Conservation (phyloP, 768 basidiomycete genomes). For the Boletus rubroflammeus region DNA sequence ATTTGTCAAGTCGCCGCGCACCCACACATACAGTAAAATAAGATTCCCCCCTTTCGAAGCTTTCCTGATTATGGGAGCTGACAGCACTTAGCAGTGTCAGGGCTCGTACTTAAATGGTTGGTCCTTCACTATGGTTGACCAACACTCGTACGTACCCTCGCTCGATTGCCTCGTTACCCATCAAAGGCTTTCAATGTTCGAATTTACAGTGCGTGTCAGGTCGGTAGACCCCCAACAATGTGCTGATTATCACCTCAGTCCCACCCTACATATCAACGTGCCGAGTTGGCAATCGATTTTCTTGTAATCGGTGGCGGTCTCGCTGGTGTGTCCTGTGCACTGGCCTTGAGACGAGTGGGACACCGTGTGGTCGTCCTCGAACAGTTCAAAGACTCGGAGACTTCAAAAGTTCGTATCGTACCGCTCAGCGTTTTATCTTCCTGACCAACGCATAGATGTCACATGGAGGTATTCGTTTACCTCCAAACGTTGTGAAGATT, state of each 20-base stretch:
- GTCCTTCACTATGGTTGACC: not conserved
- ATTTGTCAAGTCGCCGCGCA: not conserved
- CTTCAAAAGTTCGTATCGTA: constrained; percentile 29
- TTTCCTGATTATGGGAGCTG: constrained; percentile 15
- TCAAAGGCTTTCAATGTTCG: constrained; percentile 11
- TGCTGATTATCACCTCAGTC: constrained; percentile 9
- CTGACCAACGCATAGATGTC: constrained; percentile 25
- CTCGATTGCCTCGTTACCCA: not conserved
- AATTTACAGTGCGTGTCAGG: constrained; percentile 7
- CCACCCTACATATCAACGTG: constrained; percentile 8
- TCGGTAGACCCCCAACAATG: not conserved
- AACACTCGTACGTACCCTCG: not conserved
- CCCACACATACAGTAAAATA: constrained; percentile 10
- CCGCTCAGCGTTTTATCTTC: not conserved
- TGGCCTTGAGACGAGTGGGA: constrained; percentile 51
- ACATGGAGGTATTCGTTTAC: constrained; percentile 43
- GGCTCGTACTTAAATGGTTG: constrained; percentile 15
- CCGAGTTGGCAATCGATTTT: constrained; percentile 34
- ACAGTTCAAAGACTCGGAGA: constrained; percentile 39
- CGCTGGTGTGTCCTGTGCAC: constrained; percentile 54
- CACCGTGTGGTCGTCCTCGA: constrained; percentile 62
- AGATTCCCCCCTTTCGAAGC: constrained; percentile 9
- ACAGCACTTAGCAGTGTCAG: constrained; percentile 15
- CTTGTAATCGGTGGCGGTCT: constrained; percentile 51
- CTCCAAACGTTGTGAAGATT: constrained; percentile 57